Evolutionary conservation across 2,329 filamentous ascomycete genomes (phyloP).

Genomic region (Exophiala calicioides): DNA sequence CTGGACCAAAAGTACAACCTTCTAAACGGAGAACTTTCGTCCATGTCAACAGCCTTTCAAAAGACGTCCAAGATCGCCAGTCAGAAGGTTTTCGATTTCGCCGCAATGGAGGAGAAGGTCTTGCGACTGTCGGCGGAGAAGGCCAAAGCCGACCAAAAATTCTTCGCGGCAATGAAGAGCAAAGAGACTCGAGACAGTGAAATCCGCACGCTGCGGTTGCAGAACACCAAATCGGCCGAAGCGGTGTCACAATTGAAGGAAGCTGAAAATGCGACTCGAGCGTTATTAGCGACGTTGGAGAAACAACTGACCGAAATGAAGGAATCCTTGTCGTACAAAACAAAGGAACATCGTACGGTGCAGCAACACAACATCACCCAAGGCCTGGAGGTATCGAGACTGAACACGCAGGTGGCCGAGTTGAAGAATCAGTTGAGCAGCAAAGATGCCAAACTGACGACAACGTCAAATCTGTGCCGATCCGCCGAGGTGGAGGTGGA

Average conservation of each 20-base stretch:
- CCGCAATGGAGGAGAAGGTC: slow-evolving; percentile 74
- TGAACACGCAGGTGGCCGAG: slow-evolving; percentile 75
- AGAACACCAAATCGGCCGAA: slow-evolving; percentile 88
- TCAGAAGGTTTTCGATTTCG: slow-evolving; percentile 81
- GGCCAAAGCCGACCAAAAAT: slow-evolving; percentile 95
- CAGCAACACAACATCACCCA: slow-evolving; percentile 73
- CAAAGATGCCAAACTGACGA: slow-evolving; percentile 70
- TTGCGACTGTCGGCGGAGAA: slow-evolving; percentile 79
- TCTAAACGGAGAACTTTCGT: slow-evolving; percentile 82
- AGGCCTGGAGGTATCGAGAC: slow-evolving; percentile 59
- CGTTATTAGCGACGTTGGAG: slow-evolving; percentile 78
- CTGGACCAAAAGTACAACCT: slow-evolving; percentile 78
- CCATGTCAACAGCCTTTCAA: slow-evolving; percentile 88
- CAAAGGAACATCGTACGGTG: slow-evolving; percentile 71
- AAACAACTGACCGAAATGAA: slow-evolving; percentile 85
- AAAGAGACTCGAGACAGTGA: slow-evolving; percentile 83
- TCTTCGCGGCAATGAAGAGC: slow-evolving; percentile 91
- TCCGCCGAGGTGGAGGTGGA: slow-evolving; percentile 72
- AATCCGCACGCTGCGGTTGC: slow-evolving; percentile 73
- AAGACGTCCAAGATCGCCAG: slow-evolving; percentile 81
- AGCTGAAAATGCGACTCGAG: slow-evolving; percentile 73
- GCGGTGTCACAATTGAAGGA: slow-evolving; percentile 94
- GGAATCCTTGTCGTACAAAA: slow-evolving; percentile 71
- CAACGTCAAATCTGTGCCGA: slow-evolving; percentile 63
- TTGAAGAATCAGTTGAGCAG: slow-evolving; percentile 71